Percentiles rank a stretch among this genome's conserved stretches.
These are phyloP conservation scores for Tagetes patula DNA, from an alignment of 129 eudicot genomes.

Conservation along the genomic window DNA sequence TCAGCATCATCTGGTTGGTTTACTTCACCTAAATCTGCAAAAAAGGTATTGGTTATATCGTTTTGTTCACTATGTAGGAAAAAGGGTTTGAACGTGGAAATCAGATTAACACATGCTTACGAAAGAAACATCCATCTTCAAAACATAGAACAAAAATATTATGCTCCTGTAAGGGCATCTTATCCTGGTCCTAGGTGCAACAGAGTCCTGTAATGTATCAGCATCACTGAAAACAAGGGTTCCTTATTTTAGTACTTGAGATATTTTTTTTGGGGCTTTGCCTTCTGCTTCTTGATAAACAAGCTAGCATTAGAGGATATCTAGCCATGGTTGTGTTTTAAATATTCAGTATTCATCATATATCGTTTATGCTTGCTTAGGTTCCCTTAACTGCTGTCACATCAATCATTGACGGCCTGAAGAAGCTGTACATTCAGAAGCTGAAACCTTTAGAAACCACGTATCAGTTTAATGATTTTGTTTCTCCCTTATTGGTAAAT, in stretches of 20 bases:
- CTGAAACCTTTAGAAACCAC: constrained; percentile 81
- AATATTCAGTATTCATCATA: background rate
- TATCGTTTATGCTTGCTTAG: constrained; percentile 36
- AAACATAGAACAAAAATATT: background rate
- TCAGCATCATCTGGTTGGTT: constrained; percentile 72
- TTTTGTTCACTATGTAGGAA: background rate
- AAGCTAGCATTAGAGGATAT: background rate
- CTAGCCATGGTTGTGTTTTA: background rate
- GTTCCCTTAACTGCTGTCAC: constrained; percentile 66
- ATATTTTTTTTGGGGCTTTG: background rate
- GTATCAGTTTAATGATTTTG: constrained; percentile 80
- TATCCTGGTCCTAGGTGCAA: constrained; percentile 1
- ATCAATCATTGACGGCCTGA: constrained; percentile 83
- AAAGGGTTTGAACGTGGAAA: background rate
- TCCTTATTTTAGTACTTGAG: constrained; percentile 4
- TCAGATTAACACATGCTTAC: constrained; percentile 13
- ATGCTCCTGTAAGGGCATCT: constrained; percentile 11
- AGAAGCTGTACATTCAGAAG: constrained; percentile 77
- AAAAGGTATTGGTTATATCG: constrained; percentile 50
- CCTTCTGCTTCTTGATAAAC: constrained; percentile 7
- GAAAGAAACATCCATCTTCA: background rate
- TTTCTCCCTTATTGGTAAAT: constrained; percentile 79
- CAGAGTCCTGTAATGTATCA: constrained; percentile 3
- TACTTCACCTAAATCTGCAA: constrained; percentile 75
- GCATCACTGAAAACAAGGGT: background rate